These are phyloP conservation scores for Cyclostephanos tholiformis DNA, from an alignment of 108 stramenopile genomes.

Conservation along the genomic window DNA sequence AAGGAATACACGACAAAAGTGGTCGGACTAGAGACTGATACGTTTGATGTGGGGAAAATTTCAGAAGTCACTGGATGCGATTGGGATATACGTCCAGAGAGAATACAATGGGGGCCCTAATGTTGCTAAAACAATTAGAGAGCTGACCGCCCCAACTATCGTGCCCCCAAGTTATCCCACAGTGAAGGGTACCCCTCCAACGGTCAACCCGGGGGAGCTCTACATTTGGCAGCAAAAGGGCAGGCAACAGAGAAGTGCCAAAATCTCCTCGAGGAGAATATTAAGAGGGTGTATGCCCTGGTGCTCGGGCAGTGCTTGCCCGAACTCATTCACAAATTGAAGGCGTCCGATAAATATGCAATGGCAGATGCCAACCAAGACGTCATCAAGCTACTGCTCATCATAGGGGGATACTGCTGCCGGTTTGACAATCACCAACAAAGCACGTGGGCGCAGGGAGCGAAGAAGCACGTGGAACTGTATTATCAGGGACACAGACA, in stretches of 20 bases:
- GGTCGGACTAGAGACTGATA: neutral
- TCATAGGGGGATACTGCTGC: conserved; percentile 12
- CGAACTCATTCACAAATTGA: neutral
- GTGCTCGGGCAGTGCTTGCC: neutral
- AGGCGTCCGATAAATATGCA: neutral
- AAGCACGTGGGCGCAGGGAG: conserved; percentile 13
- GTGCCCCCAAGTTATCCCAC: neutral
- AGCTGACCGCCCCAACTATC: neutral
- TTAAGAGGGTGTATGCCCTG: neutral
- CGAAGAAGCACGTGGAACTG: neutral
- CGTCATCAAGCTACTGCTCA: conserved; percentile 5
- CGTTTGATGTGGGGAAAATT: too few species aligned
- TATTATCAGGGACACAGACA: neutral
- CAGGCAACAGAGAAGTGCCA: too few species aligned
- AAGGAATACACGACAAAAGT: neutral
- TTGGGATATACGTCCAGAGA: conserved; percentile 4
- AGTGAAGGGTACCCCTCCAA: neutral
- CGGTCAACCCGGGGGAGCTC: neutral
- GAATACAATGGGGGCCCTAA: neutral
- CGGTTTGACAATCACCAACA: conserved; percentile 6
- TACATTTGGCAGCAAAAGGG: neutral
- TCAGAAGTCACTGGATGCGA: neutral
- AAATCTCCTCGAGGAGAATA: neutral
- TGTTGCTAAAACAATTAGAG: conserved; percentile 8
- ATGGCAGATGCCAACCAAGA: neutral